phyloP scores from a whole-genome alignment of 257 asterid genomes.

The Phtheirospermum japonicum region DNA sequence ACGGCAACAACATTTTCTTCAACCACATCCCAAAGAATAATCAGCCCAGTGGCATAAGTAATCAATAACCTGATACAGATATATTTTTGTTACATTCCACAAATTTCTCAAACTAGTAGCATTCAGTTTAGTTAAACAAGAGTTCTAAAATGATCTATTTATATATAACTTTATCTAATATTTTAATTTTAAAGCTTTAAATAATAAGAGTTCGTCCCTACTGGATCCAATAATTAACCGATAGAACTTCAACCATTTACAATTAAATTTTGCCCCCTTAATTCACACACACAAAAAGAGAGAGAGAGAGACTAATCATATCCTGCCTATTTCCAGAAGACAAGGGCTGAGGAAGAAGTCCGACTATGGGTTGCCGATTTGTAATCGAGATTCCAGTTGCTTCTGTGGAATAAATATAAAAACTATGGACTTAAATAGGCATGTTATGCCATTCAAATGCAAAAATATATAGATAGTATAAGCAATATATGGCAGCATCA shows the following conservation, averaged over 20 bases:
- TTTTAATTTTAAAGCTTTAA: too few relatives aligned
- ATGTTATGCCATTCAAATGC: constrained; percentile 13
- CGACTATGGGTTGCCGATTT: constrained; percentile 60
- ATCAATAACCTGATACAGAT: constrained; percentile 61
- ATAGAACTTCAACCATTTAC: too few relatives aligned
- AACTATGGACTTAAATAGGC: constrained; percentile 8
- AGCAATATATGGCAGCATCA: constrained; percentile 16
- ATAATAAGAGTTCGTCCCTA: too few relatives aligned
- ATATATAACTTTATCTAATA: too few relatives aligned
- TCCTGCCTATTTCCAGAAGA: constrained; percentile 87
- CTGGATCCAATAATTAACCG: too few relatives aligned
- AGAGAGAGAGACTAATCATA: constrained; percentile 26
- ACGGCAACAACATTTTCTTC: constrained; percentile 53
- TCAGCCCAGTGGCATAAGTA: constrained; percentile 79
- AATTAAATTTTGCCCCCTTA: too few relatives aligned
- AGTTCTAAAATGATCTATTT: too few relatives aligned
- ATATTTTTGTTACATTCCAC: constrained; percentile 18
- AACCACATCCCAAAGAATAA: constrained; percentile 83
- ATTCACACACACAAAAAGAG: constrained; percentile 2
- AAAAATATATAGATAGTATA: constrained; percentile 10
- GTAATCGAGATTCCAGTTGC: constrained; percentile 52
- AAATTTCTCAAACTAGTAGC: constrained; percentile 14
- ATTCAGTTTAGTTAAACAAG: constrained; percentile 15
- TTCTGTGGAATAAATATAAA: constrained; percentile 40
- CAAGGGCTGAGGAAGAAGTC: constrained; percentile 85